Evolutionary conservation across 768 basidiomycete genomes (phyloP).

Genomic region (Lactifluus rugatus): DNA sequence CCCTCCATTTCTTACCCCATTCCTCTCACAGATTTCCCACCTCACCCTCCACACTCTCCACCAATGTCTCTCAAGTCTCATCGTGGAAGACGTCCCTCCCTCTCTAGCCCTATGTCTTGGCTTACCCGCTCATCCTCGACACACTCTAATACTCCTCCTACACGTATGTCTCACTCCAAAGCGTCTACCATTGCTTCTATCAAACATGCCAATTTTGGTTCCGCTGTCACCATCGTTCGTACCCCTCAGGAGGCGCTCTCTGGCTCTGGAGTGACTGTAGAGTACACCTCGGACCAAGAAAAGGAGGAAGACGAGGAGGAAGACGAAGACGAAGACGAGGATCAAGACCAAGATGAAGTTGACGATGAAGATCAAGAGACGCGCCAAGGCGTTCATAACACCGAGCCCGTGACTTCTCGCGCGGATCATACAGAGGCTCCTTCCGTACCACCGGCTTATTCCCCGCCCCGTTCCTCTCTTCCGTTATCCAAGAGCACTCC

Average conservation of each 20-base stretch:
- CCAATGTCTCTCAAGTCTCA: constrained; percentile 21
- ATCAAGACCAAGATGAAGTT: background rate
- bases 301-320: background rate
- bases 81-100: constrained; percentile 28
- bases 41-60: background rate
- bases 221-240: constrained; percentile 65
- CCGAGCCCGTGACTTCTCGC: background rate
- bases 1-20: constrained; percentile 13
- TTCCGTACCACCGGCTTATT: constrained; percentile 20
- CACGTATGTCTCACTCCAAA: constrained; percentile 37
- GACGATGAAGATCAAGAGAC: background rate
- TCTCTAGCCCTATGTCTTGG: constrained; percentile 37
- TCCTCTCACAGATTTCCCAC: constrained; percentile 5
- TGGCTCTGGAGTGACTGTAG: constrained; percentile 22
- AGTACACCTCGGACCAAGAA: constrained; percentile 7
- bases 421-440: constrained; percentile 4
- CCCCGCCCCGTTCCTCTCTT: constrained; percentile 23
- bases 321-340: background rate
- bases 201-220: constrained; percentile 46
- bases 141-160: constrained; percentile 23
- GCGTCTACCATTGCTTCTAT: constrained; percentile 27
- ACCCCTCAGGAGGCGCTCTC: constrained; percentile 72
- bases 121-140: constrained; percentile 31
- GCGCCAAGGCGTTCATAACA: background rate
- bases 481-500: constrained; percentile 22